These are phyloP conservation scores for Fraxinus sp. DNA, from an alignment of 305 asterid genomes.

Conservation along the genomic window DNA sequence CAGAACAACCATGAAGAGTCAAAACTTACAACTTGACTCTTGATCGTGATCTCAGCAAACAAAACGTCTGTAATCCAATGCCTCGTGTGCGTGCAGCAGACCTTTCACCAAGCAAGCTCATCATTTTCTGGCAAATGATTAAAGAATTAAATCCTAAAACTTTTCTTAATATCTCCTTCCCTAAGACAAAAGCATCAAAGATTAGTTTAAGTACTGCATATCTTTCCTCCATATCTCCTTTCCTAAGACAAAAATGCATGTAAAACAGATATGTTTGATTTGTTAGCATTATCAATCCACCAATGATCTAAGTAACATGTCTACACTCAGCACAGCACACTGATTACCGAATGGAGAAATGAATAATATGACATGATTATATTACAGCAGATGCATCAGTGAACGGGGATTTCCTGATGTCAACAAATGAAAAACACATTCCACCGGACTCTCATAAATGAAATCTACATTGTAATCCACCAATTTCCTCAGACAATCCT, in stretches of 20 bases:
- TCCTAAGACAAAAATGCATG: not conserved
- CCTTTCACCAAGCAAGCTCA: not conserved
- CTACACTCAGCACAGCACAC: not conserved
- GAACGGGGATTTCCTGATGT: not conserved
- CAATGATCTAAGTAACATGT: not conserved
- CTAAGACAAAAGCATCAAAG: not conserved
- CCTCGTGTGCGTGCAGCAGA: not conserved
- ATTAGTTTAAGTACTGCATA: not conserved
- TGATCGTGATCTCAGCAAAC: not conserved
- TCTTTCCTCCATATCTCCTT: not conserved
- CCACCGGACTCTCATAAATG: not conserved
- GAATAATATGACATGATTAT: not conserved
- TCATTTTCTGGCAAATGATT: not conserved
- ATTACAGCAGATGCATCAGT: constrained; percentile 5
- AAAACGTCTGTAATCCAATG: not conserved
- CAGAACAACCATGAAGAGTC: not conserved
- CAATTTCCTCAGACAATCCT: not conserved
- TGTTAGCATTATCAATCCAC: not conserved
- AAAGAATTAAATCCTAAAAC: not conserved
- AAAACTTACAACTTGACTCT: not conserved
- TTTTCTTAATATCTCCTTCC: not conserved
- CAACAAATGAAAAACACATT: not conserved
- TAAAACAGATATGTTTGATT: not conserved
- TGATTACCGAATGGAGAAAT: not conserved
- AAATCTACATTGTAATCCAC: not conserved